Base-by-base conservation (phyloP, 805 yeast species). In the Yarrowia porcina region DNA sequence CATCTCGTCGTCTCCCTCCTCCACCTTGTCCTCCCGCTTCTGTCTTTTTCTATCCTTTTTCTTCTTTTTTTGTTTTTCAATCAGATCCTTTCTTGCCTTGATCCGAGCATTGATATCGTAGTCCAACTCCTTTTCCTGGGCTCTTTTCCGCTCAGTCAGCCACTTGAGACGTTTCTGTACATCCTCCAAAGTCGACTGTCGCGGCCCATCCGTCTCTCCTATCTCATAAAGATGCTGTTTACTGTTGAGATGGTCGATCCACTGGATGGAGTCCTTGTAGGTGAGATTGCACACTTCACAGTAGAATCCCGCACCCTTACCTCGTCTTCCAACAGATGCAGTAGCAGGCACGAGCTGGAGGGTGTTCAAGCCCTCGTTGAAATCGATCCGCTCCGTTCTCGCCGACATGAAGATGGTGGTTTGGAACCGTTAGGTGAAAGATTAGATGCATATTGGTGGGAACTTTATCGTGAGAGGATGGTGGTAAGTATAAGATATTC, bases 261-360 rank as follows among this genome's bases (percentile, higher is more conserved):
- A 84, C 65, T 90, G 88, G 67, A 90, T 75, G 63, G 88, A 87
- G 71, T 94, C 97, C 70, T 90, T 85, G 75, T 83, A 93, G 1
- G 93, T 86, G 64, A 89, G 73, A 66, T 87, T 83, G 73, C 99
- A 94, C 1, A 83, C 73, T 11, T 87, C 88, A 74, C 99, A 94
- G 68, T 82, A 82, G 74, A 93, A 93, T 21, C 97, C 97, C 65
- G 89, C 89, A 25, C 88, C 83, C 63, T 80, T 80, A 61, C 90
- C 83, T 65, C 76, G 45, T 67, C 73, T 61, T 70, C 76, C 75
- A 7, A 78, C 67, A 17, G 70, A 65, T 1, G 72, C 68, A 8
- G 74, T 70, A 2, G 72, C 73, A 4, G 76, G 75, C 21, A 74
- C 76, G 15, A 74, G 67, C 17, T 69, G 68, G 20, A 72, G 71